Conservation (phyloP, 2,329 filamentous ascomycete species). For the Alternaria tenuissima region DNA sequence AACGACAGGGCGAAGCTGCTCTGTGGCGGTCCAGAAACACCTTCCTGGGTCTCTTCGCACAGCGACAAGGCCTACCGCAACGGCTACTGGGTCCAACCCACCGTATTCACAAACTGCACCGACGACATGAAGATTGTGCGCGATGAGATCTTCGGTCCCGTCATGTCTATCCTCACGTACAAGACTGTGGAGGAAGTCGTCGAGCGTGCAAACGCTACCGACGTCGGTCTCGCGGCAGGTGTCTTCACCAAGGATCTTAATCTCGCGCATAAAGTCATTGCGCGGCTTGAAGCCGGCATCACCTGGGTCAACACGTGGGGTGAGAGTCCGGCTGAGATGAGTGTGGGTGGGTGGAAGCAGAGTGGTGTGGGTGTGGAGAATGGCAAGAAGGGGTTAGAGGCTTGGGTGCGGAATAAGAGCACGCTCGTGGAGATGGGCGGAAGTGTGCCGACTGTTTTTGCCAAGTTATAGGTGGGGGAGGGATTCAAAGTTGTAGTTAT, state of each 20-base stretch:
- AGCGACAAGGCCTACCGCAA: constrained; percentile 55
- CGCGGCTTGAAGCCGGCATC: constrained; percentile 80
- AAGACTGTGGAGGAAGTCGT: constrained; percentile 74
- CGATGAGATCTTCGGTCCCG: constrained; percentile 90
- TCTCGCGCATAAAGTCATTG: constrained; percentile 74
- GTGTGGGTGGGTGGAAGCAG: constrained; percentile 90
- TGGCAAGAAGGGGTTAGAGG: constrained; percentile 77
- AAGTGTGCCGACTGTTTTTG: constrained; percentile 73
- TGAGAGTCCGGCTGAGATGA: constrained; percentile 91
- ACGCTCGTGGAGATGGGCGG: constrained; percentile 84
- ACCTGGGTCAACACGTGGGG: constrained; percentile 96
- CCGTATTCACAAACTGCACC: constrained; percentile 85
- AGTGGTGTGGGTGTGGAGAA: constrained; percentile 90
- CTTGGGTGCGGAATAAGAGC: constrained; percentile 88
- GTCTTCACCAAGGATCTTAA: constrained; percentile 82
- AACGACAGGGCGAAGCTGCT: constrained; percentile 77
- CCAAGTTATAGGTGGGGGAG: constrained; percentile 32
- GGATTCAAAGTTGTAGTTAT: too few species aligned
- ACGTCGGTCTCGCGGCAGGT: constrained; percentile 81
- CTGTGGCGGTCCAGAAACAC: constrained; percentile 71
- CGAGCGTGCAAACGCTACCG: constrained; percentile 76
- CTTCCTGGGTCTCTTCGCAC: constrained; percentile 56
- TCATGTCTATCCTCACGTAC: constrained; percentile 83
- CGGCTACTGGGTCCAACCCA: constrained; percentile 87
- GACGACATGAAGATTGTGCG: constrained; percentile 80